Percentiles rank a stretch among this genome's conserved stretches.
Evolutionary conservation across 2,329 filamentous ascomycete species (phyloP).

Genomic region (Pseudocercospora vitis): DNA sequence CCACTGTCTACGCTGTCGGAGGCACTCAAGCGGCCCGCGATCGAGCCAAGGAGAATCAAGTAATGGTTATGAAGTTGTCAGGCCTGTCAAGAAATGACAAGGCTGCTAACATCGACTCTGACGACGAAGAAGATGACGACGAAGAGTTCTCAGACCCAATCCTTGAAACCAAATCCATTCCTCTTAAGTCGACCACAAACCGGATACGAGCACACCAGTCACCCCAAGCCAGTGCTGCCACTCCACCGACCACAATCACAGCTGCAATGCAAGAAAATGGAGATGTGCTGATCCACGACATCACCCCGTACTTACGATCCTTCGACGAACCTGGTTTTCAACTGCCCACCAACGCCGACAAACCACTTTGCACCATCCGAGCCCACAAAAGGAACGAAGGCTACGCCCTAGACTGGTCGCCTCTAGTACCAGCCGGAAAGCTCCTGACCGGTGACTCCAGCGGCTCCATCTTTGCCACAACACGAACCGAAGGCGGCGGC

Average conservation of each 20-base stretch:
- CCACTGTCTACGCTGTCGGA: constrained; percentile 90
- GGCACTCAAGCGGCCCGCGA: constrained; percentile 85
- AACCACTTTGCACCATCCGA: constrained; percentile 80
- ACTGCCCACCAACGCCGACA: constrained; percentile 79
- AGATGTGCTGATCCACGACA: constrained; percentile 88
- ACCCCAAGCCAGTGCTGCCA: constrained; percentile 67
- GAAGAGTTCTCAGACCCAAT: constrained; percentile 80
- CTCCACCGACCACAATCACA: constrained; percentile 76
- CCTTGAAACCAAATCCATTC: constrained; percentile 87
- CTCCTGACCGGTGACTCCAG: constrained; percentile 89
- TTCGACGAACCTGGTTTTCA: constrained; percentile 86
- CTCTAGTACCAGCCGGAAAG: constrained; percentile 74
- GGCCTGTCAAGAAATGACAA: constrained; percentile 84
- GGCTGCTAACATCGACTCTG: constrained; percentile 65
- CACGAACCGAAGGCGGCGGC: constrained; percentile 79
- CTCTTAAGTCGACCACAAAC: constrained; percentile 84
- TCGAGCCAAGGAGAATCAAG: constrained; percentile 79
- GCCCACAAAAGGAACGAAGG: constrained; percentile 86
- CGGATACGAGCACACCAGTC: constrained; percentile 85
- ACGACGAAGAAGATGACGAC: constrained; percentile 70
- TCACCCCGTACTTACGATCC: constrained; percentile 81
- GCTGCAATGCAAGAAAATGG: constrained; percentile 91
- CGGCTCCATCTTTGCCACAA: constrained; percentile 85
- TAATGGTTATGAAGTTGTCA: constrained; percentile 96
- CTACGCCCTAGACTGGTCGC: constrained; percentile 97